A percentile compares a stretch with the other conserved stretches of the same genome.
Conservation (phyloP, 2,329 filamentous ascomycete species). For the Trichophyton benhamiae region DNA sequence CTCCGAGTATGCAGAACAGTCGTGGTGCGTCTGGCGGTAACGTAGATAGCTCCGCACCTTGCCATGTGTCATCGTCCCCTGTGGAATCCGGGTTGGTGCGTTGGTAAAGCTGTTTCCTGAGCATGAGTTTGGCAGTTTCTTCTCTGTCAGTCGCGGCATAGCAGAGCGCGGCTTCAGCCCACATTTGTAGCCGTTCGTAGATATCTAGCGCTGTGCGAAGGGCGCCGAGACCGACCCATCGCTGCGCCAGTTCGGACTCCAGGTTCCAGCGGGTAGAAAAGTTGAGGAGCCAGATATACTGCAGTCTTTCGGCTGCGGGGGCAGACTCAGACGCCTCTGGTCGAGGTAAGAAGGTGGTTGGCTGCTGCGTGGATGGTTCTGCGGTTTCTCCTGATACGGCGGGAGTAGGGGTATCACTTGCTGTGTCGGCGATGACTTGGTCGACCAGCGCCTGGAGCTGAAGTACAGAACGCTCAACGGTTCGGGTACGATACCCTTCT, state of each 20-base stretch:
- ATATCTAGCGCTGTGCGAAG: slow-evolving; percentile 86
- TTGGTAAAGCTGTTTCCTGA: slow-evolving; percentile 68
- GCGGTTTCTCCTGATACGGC: slow-evolving; percentile 17
- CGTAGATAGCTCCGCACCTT: slow-evolving; percentile 58
- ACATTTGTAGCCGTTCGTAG: slow-evolving; percentile 83
- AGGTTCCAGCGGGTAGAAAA: slow-evolving; percentile 87
- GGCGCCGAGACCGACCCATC: slow-evolving; percentile 85
- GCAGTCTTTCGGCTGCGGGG: slow-evolving; percentile 55
- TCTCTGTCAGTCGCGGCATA: slow-evolving; percentile 68
- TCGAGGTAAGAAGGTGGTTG: slow-evolving; percentile 69
- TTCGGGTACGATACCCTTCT: slow-evolving; percentile 75
- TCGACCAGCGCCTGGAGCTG: slow-evolving; percentile 93
- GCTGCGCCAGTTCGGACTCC: slow-evolving; percentile 79
- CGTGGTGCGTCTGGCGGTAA: slow-evolving; percentile 72
- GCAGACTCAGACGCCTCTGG: slow-evolving; percentile 67
- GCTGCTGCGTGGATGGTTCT: slow-evolving; percentile 23
- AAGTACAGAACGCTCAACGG: slow-evolving; percentile 75
- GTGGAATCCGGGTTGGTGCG: slow-evolving; percentile 36
- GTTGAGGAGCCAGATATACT: slow-evolving; percentile 71
- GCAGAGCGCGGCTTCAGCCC: slow-evolving; percentile 89
- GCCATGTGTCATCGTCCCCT: slow-evolving; percentile 45
- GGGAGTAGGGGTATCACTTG: slow-evolving; percentile 29
- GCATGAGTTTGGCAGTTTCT: slow-evolving; percentile 63
- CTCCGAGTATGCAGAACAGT: slow-evolving; percentile 84
- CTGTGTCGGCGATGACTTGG: slow-evolving; percentile 81